A percentile compares a stretch with the other conserved stretches of the same genome.
phyloP scores from a whole-genome alignment of 441 rosid species.

The Populus trichocarpa region DNA sequence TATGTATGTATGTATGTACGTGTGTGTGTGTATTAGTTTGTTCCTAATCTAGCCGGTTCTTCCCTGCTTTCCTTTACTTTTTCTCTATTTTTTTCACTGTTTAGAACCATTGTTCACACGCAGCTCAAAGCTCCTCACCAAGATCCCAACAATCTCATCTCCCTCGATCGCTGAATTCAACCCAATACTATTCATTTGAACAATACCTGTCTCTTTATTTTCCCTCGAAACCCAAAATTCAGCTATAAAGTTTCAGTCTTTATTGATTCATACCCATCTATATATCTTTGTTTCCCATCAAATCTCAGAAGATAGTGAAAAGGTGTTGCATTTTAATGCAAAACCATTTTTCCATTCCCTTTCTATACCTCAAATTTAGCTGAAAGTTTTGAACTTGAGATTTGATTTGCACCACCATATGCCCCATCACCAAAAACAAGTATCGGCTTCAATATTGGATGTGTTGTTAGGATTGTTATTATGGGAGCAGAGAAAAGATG shows the following conservation, averaged over 20 bases:
- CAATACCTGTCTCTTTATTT: not conserved
- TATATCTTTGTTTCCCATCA: not conserved
- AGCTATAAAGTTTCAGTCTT: not conserved
- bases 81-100: not conserved
- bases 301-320: not conserved
- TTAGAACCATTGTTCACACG: not conserved
- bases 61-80: too few relatives aligned
- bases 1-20: too few relatives aligned
- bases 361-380: constrained; percentile 6
- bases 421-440: constrained; percentile 11
- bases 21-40: too few relatives aligned
- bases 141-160: not conserved
- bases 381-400: constrained; percentile 4
- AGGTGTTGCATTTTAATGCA: constrained; percentile 1
- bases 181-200: constrained; percentile 1
- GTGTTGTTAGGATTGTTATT: not conserved
- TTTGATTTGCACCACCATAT: constrained; percentile 13
- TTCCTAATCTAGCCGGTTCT: too few relatives aligned
- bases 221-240: not conserved
- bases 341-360: not conserved
- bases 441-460: constrained; percentile 3
- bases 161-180: not conserved
- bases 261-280: not conserved
- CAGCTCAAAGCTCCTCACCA: not conserved
- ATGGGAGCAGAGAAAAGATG: constrained; percentile 97